Conservation (phyloP, 495 filamentous ascomycete species). For the Haplographium delicatum region DNA sequence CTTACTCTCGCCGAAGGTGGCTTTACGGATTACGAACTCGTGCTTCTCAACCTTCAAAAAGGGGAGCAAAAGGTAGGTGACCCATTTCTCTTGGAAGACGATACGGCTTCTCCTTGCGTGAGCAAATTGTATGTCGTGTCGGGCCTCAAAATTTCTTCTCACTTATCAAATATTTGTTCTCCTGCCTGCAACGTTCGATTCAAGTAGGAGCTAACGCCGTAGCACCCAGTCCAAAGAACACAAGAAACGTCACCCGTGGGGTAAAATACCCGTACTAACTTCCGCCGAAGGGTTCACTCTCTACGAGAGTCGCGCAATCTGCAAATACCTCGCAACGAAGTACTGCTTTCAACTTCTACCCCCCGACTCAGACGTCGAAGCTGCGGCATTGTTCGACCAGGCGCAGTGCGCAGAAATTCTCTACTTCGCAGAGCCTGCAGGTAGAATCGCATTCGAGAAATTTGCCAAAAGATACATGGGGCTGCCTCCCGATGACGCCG, state of each 20-base stretch:
- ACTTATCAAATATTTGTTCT: conserved; percentile 23
- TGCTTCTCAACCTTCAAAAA: conserved; percentile 32
- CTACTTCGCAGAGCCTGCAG: conserved; percentile 39
- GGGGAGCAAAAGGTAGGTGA: conserved; percentile 34
- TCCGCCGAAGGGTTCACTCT: conserved; percentile 33
- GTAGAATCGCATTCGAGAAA: conserved; percentile 37
- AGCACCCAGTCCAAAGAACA: conserved; percentile 32
- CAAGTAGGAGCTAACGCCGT: conserved; percentile 22
- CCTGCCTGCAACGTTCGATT: conserved; percentile 23
- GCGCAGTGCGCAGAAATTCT: conserved; percentile 34
- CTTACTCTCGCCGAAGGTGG: conserved; percentile 34
- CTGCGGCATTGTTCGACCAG: conserved; percentile 38
- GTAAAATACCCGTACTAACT: conserved; percentile 33
- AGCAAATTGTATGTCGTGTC: conserved; percentile 21
- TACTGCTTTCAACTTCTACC: conserved; percentile 35
- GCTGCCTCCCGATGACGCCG: conserved; percentile 34
- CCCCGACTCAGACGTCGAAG: conserved; percentile 34
- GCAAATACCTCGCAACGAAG: conserved; percentile 40
- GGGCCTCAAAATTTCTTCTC: conserved; percentile 22
- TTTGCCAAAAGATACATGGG: conserved; percentile 39
- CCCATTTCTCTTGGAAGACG: conserved; percentile 20
- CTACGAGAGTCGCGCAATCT: conserved; percentile 42
- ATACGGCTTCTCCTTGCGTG: conserved; percentile 23
- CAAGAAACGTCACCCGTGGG: conserved; percentile 36
- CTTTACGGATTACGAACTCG: conserved; percentile 34